phyloP scores from a whole-genome alignment of 345 rosid genomes.

The Populus pruinosa region DNA sequence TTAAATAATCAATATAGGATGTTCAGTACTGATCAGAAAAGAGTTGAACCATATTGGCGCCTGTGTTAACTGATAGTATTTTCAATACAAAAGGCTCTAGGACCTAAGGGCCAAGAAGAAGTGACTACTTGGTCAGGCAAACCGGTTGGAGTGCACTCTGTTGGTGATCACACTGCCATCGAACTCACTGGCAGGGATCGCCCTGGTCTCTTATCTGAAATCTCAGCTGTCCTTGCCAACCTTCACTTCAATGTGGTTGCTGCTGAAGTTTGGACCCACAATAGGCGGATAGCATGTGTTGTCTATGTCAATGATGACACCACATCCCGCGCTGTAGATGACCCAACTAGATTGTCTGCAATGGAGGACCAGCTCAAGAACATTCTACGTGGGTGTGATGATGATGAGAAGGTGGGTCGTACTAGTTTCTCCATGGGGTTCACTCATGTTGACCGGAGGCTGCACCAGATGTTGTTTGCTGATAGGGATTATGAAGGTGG shows the following conservation, averaged over 20 bases:
- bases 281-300: slow-evolving; percentile 73
- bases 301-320: slow-evolving; percentile 68
- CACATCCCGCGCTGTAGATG: slow-evolving; percentile 54
- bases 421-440: slow-evolving; percentile 82
- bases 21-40: not conserved
- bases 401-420: slow-evolving; percentile 54
- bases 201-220: slow-evolving; percentile 83
- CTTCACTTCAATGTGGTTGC: slow-evolving; percentile 76
- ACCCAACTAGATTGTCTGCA: slow-evolving; percentile 50
- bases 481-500: slow-evolving; percentile 83
- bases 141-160: slow-evolving; percentile 71
- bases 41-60: not conserved
- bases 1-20: not conserved
- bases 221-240: slow-evolving; percentile 73
- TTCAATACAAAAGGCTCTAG: slow-evolving; percentile 51
- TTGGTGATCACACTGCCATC: slow-evolving; percentile 79
- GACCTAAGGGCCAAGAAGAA: slow-evolving; percentile 61
- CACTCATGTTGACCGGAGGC: slow-evolving; percentile 79
- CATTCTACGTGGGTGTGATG: slow-evolving; percentile 67
- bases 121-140: slow-evolving; percentile 60
- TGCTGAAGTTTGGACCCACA: slow-evolving; percentile 96
- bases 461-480: slow-evolving; percentile 93
- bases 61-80: not conserved
- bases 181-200: slow-evolving; percentile 87
- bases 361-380: slow-evolving; percentile 82